Percentiles rank a stretch among this genome's conserved stretches.
phyloP scores from a whole-genome alignment of 805 yeast species.

The Teunomyces funiuensis region DNA sequence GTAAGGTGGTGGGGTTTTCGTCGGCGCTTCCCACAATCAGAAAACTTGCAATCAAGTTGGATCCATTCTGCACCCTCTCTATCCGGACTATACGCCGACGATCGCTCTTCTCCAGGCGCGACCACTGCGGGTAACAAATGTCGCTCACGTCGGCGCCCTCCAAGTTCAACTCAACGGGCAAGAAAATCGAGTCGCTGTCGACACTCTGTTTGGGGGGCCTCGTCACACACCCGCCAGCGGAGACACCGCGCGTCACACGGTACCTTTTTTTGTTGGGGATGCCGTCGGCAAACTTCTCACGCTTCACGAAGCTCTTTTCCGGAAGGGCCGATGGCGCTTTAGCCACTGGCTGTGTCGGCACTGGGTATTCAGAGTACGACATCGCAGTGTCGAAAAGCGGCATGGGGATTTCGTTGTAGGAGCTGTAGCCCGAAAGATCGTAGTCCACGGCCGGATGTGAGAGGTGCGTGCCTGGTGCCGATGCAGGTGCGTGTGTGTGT shows the following conservation, averaged over 20 bases:
- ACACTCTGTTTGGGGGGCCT: conserved; percentile 50
- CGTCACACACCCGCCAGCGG: conserved; percentile 57
- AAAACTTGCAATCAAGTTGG: conserved; percentile 48
- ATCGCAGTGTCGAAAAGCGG: neutral
- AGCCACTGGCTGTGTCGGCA: neutral
- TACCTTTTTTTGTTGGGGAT: conserved; percentile 21
- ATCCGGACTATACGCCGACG: conserved; percentile 57
- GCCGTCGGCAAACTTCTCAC: conserved; percentile 7
- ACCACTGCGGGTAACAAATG: conserved; percentile 55
- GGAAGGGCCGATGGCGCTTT: neutral
- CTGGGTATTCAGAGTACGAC: neutral
- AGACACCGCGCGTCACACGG: conserved; percentile 54
- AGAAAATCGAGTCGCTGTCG: conserved; percentile 26
- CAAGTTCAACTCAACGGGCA: conserved; percentile 51
- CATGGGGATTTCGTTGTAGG: neutral
- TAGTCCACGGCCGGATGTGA: too few relatives aligned
- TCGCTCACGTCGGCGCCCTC: conserved; percentile 46
- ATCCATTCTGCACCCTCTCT: conserved; percentile 52
- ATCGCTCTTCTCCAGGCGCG: conserved; percentile 43
- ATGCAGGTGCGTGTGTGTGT: neutral
- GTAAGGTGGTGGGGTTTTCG: conserved; percentile 42
- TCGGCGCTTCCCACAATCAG: conserved; percentile 52
- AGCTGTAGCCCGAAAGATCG: neutral
- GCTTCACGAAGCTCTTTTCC: conserved; percentile 2
- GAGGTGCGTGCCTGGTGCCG: neutral